phyloP scores from a whole-genome alignment of 2,329 filamentous ascomycete genomes.

The Colletotrichum theobromicola region DNA sequence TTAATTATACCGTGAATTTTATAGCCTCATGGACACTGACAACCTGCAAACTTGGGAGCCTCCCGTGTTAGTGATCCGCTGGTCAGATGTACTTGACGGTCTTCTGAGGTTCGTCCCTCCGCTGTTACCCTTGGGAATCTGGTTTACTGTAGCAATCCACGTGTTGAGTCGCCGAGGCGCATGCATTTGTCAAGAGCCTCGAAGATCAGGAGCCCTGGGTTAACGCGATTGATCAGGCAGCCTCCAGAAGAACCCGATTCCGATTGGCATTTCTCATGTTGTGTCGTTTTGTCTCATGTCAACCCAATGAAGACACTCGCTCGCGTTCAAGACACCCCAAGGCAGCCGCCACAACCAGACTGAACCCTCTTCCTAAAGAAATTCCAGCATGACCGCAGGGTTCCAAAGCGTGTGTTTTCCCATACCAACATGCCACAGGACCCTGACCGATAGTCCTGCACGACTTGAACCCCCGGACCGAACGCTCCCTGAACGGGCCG shows the following conservation, averaged over 20 bases:
- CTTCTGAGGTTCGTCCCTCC: background rate
- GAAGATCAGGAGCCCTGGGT: background rate
- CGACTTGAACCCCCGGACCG: background rate
- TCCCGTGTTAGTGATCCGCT: too few relatives aligned
- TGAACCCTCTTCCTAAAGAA: background rate
- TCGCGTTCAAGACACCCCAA: too few relatives aligned
- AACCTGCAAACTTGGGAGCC: too few relatives aligned
- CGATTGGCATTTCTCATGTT: too few relatives aligned
- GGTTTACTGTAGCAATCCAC: background rate
- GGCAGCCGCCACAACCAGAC: too few relatives aligned
- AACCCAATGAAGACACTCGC: too few relatives aligned
- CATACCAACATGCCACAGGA: background rate
- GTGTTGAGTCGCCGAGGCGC: background rate
- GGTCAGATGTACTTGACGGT: background rate
- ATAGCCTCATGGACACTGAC: too few relatives aligned
- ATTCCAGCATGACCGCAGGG: background rate
- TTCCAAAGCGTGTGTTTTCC: background rate
- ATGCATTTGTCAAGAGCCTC: background rate
- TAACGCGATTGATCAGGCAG: too few relatives aligned
- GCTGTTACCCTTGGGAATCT: background rate
- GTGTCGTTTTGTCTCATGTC: too few relatives aligned
- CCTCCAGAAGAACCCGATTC: too few relatives aligned
- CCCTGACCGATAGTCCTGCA: background rate
- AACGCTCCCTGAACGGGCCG: background rate
- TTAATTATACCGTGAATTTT: too few relatives aligned